Evolutionary conservation across 768 basidiomycete genomes (phyloP), one percentile per base, ranked within the genome.

Genomic region (Lactifluus pinguis): DNA sequence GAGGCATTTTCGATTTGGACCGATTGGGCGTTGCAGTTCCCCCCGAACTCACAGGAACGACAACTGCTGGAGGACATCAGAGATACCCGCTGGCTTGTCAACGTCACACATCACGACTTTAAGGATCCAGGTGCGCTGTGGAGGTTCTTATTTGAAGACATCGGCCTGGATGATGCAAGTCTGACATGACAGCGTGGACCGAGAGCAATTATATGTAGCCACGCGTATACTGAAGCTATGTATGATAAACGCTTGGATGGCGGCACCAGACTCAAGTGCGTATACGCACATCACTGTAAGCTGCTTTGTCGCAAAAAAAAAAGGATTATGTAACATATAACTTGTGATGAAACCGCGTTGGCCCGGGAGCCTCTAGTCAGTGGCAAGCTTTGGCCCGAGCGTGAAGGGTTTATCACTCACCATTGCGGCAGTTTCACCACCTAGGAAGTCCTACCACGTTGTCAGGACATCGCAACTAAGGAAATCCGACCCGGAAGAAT

Each of bases 1-100:
- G 97, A 98, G 71, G 95, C 93, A 0, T 99, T 97, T 71, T 86
- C 86, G 9, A 95, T 94, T 58, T 99, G 95, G 95, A 80, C 83
- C 0, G 89, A 94, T 64, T 99, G 97, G 97, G 87, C 92, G 13
- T 83, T 84, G 19, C 85, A 90, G 63, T 95, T 93, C 68, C 82
- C 86, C 4, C 87, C 90, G 1, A 78, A 71, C 6, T 92, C 94
- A 0, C 74, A 78, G 6, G 86, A 91, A 56, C 80, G 94, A 53
- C 73, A 74, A 44, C 68, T 95, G n/a, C 76, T 99, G 30, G 86
- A 95, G 54, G 62, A 72, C 6, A 80, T 98, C 44, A 77, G 83
- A 49, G 78, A 86, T 58, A 77, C 83, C 56, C 80, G 89, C 44
- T 99, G 95, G 95, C 75, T 99, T 53, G 84, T 98, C 63, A 95